Percentiles rank a stretch among this genome's conserved stretches.
Evolutionary conservation across 306 rosid genomes (phyloP).

Genomic region (Sechiopsis laciniata): DNA sequence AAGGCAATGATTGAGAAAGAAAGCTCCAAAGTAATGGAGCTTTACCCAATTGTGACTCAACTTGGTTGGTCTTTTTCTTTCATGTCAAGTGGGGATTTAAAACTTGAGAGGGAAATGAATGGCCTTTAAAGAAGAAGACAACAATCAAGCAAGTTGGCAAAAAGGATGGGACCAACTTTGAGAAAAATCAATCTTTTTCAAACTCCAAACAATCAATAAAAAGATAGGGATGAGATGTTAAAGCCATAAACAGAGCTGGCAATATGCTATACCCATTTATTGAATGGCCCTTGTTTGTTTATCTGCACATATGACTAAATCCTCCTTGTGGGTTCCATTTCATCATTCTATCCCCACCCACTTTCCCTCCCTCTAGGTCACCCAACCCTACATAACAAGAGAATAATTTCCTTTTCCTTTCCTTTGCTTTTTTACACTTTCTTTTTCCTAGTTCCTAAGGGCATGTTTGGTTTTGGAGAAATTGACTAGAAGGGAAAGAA

Average conservation of each 20-base stretch:
- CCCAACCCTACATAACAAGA: constrained; percentile 12
- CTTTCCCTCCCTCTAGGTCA: not conserved
- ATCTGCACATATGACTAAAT: constrained; percentile 16
- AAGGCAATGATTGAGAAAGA: constrained; percentile 15
- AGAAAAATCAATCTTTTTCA: constrained; percentile 18
- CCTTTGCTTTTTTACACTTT: not conserved
- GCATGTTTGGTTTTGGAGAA: too few relatives aligned
- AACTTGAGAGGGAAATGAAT: constrained; percentile 4
- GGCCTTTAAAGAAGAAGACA: constrained; percentile 15
- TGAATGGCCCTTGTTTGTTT: constrained; percentile 21
- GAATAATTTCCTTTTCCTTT: not conserved
- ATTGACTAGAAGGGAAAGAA: too few relatives aligned
- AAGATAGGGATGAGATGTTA: constrained; percentile 23
- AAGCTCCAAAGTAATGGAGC: constrained; percentile 8
- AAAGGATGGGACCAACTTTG: constrained; percentile 23
- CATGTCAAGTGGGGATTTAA: constrained; percentile 4
- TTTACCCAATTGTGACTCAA: not conserved
- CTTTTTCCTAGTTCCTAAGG: not conserved
- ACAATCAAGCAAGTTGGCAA: constrained; percentile 21
- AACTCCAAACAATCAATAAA: constrained; percentile 27
- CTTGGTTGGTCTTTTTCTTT: not conserved
- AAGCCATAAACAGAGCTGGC: constrained; percentile 16
- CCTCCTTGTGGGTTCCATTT: constrained; percentile 17
- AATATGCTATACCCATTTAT: constrained; percentile 22
- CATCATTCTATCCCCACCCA: constrained; percentile 17